These are phyloP conservation scores for Conoideocrella luteorostrata DNA, from an alignment of 2,329 filamentous ascomycete species.

Conservation along the genomic window DNA sequence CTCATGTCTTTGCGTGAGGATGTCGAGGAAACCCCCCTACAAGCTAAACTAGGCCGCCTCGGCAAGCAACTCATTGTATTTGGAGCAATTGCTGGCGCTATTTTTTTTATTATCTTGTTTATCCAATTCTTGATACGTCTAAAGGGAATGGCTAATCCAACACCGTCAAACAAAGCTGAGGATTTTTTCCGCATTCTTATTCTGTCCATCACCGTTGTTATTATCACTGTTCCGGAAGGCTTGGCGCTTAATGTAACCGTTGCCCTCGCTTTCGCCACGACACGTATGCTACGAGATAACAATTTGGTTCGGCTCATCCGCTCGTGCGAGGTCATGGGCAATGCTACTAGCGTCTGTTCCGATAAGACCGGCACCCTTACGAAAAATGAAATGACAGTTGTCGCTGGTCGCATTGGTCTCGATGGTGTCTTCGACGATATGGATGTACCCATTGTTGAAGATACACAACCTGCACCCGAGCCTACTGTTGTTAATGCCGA, in stretches of 20 bases:
- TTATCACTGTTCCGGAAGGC: constrained; percentile 55
- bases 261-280: constrained; percentile 56
- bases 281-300: constrained; percentile 56
- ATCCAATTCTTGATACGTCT: constrained; percentile 32
- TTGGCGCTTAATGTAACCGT: constrained; percentile 55
- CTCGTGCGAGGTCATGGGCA: constrained; percentile 59
- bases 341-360: constrained; percentile 57
- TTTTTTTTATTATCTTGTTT: constrained; percentile 36
- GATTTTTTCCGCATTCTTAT: constrained; percentile 54
- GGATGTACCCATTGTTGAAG: constrained; percentile 16
- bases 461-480: constrained; percentile 15
- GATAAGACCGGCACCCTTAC: constrained; percentile 63
- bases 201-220: constrained; percentile 51
- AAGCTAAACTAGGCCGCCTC: constrained; percentile 69
- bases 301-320: constrained; percentile 53
- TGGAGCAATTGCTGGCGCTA: constrained; percentile 31
- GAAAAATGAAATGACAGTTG: constrained; percentile 57
- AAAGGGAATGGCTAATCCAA: constrained; percentile 25
- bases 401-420: constrained; percentile 47
- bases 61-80: constrained; percentile 63
- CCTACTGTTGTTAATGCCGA: constrained; percentile 18
- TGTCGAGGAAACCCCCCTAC: constrained; percentile 69
- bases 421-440: constrained; percentile 30
- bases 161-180: constrained; percentile 45
- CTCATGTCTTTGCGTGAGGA: constrained; percentile 74